Conservation (phyloP, 257 asterid genomes). For the Penstemon davidsonii region DNA sequence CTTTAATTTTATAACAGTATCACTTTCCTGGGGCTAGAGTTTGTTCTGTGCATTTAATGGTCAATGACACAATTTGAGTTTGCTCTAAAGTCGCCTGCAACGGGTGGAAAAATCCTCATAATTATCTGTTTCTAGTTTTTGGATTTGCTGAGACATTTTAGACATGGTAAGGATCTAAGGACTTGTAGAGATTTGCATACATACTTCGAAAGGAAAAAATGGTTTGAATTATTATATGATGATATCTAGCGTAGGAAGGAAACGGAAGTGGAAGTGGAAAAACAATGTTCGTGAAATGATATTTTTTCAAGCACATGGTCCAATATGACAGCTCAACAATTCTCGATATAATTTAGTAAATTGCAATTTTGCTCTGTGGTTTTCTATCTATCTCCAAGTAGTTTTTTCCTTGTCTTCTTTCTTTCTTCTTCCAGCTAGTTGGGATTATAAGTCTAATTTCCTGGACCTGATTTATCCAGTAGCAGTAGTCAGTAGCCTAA, state of each 20-base stretch:
- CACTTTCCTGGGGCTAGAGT: slow-evolving; percentile 1
- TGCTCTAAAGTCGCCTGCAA: slow-evolving; percentile 7
- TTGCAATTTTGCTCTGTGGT: too few relatives aligned
- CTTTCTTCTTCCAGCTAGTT: background rate
- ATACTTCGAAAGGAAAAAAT: background rate
- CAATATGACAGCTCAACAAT: slow-evolving; percentile 1
- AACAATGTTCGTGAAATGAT: background rate
- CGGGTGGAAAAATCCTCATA: background rate
- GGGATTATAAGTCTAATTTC: background rate
- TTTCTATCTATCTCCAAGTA: too few relatives aligned
- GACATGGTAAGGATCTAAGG: background rate
- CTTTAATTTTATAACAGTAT: slow-evolving; percentile 11
- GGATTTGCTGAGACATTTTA: background rate
- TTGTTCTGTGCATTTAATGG: background rate
- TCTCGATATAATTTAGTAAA: background rate
- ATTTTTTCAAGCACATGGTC: slow-evolving; percentile 10
- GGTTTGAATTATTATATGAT: slow-evolving; percentile 2
- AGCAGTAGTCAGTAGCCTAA: background rate
- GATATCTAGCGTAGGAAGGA: background rate
- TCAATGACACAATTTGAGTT: slow-evolving; percentile 8
- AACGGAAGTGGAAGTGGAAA: background rate
- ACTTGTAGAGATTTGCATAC: background rate
- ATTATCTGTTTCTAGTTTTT: background rate
- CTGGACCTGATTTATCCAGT: slow-evolving; percentile 16
- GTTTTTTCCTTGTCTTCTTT: background rate